phyloP scores from a whole-genome alignment of 176 grass and related monocot species.

The Oryza glumipatula region DNA sequence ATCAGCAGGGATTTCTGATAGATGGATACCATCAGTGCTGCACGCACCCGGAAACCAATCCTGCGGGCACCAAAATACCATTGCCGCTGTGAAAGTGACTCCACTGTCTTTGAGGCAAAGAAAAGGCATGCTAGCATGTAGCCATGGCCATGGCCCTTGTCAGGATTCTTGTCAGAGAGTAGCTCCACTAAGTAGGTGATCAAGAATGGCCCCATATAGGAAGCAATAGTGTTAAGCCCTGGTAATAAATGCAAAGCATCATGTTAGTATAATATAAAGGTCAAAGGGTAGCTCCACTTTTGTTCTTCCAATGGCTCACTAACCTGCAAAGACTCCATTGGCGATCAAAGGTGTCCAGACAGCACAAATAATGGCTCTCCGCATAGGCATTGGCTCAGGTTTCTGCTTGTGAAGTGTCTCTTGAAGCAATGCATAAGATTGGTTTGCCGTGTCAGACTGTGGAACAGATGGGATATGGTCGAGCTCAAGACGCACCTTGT shows the following conservation, averaged over 20 bases:
- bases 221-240: slow-evolving; percentile 81
- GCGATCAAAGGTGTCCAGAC: slow-evolving; percentile 68
- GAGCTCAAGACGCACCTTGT: slow-evolving; percentile 56
- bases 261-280: slow-evolving; percentile 11
- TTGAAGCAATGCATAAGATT: slow-evolving; percentile 64
- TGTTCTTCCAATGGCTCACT: neutral
- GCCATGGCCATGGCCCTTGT: slow-evolving; percentile 44
- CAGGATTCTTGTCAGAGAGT: slow-evolving; percentile 51
- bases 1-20: slow-evolving; percentile 68
- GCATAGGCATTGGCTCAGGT: slow-evolving; percentile 40
- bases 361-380: slow-evolving; percentile 53
- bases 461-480: slow-evolving; percentile 64
- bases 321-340: slow-evolving; percentile 89
- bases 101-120: slow-evolving; percentile 79
- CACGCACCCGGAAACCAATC: slow-evolving; percentile 72
- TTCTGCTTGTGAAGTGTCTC: slow-evolving; percentile 67
- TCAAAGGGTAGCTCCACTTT: slow-evolving; percentile 25
- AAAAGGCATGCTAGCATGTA: slow-evolving; percentile 69
- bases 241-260: slow-evolving; percentile 14
- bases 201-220: slow-evolving; percentile 79
- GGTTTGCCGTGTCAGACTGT: slow-evolving; percentile 54
- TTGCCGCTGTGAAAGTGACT: slow-evolving; percentile 86
- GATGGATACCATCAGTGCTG: slow-evolving; percentile 73
- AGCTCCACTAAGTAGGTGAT: slow-evolving; percentile 86
- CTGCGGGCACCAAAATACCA: slow-evolving; percentile 84